Evolutionary conservation across 768 basidiomycete species (phyloP).

Genomic region (Tulasnella sp.): DNA sequence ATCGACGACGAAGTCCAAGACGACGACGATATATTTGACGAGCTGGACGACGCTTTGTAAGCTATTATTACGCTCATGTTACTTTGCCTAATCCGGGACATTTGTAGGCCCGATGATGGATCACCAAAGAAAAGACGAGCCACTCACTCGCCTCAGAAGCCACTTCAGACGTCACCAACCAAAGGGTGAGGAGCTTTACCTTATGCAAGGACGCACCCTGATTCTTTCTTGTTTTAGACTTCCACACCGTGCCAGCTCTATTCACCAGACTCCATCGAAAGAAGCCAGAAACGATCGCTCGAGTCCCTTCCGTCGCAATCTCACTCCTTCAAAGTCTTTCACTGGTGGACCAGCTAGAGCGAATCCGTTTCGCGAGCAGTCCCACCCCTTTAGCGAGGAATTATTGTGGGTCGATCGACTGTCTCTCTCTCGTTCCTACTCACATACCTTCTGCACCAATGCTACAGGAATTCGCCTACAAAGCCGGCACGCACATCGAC

Average conservation of each 20-base stretch:
- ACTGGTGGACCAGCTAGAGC: background rate
- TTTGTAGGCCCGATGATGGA: background rate
- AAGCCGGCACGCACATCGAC: background rate
- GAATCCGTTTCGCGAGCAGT: background rate
- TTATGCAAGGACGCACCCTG: background rate
- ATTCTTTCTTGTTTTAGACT: background rate
- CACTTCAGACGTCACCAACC: background rate
- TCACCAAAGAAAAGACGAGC: background rate
- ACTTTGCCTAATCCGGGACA: too few species aligned
- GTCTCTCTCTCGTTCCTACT: background rate
- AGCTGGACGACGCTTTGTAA: background rate
- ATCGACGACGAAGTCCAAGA: conserved; percentile 5
- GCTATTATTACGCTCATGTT: background rate
- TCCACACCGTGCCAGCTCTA: background rate
- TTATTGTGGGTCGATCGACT: background rate
- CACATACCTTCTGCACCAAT: background rate
- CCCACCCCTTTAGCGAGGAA: background rate
- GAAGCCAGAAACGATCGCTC: background rate
- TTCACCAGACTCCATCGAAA: background rate
- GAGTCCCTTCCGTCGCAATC: conserved; percentile 4
- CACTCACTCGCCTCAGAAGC: background rate
- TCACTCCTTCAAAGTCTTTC: background rate
- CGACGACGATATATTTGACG: background rate
- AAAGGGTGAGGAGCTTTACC: background rate
- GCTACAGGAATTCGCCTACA: background rate